Conservation (phyloP, 2,329 filamentous ascomycete genomes). For the Akanthomyces dipterigenus region DNA sequence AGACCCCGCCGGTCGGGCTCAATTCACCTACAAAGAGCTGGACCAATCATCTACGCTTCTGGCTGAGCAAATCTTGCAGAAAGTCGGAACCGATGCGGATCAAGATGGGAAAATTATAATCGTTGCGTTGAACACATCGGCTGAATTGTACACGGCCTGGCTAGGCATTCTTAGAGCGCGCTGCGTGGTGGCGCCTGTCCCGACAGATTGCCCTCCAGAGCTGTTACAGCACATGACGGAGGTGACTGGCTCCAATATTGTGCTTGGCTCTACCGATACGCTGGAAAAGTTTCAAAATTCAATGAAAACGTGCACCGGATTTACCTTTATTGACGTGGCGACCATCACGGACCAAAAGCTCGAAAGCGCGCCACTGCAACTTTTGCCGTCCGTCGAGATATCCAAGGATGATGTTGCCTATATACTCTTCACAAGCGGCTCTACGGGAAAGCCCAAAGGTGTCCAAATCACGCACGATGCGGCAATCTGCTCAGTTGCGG, state of each 20-base stretch:
- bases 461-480: background rate
- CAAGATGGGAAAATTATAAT: background rate
- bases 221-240: constrained; percentile 1
- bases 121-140: background rate
- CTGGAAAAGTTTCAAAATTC: background rate
- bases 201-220: constrained; percentile 1
- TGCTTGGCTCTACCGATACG: background rate
- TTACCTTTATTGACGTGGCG: constrained; percentile 1
- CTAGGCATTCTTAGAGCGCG: background rate
- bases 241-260: background rate
- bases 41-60: background rate
- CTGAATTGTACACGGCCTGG: background rate
- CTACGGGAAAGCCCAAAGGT: constrained; percentile 1
- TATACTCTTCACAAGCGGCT: constrained; percentile 2
- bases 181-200: background rate
- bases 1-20: background rate
- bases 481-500: background rate
- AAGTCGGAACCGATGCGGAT: background rate
- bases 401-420: background rate
- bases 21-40: constrained; percentile 1
- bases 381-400: background rate
- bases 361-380: background rate
- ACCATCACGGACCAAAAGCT: background rate
- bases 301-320: background rate
- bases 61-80: background rate